phyloP scores from a whole-genome alignment of 768 basidiomycete species.

The Dentipellis fragilis region DNA sequence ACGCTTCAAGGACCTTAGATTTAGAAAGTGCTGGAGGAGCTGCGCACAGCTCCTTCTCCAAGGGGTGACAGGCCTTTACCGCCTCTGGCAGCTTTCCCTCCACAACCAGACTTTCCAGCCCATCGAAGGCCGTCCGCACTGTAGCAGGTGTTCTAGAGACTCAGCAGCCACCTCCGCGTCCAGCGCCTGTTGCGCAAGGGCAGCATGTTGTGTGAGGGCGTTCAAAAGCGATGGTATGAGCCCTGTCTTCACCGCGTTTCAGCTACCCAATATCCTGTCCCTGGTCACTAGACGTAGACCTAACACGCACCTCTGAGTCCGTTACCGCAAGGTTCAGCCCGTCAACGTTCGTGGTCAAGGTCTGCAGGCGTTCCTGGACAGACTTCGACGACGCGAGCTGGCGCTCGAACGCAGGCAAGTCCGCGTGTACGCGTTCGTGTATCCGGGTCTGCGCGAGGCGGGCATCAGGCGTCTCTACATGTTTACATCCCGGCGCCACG shows the following conservation, averaged over 20 bases:
- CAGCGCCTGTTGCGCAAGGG: conserved; percentile 50
- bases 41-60: conserved; percentile 35
- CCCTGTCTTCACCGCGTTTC: conserved; percentile 42
- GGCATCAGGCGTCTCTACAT: too few species aligned
- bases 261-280: background rate
- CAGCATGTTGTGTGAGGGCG: conserved; percentile 47
- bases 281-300: background rate
- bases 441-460: conserved; percentile 42
- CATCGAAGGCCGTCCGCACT: conserved; percentile 38
- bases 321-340: conserved; percentile 40
- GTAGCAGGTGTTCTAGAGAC: conserved; percentile 44
- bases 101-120: conserved; percentile 36
- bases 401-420: conserved; percentile 52
- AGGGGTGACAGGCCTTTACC: conserved; percentile 29
- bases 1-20: conserved; percentile 41
- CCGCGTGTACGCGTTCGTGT: conserved; percentile 59
- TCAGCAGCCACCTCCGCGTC: conserved; percentile 43
- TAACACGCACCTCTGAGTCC: conserved; percentile 43
- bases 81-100: conserved; percentile 59
- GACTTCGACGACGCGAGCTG: conserved; percentile 55
- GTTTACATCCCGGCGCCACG: conserved; percentile 1
- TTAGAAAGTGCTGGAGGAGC: conserved; percentile 42
- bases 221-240: conserved; percentile 50
- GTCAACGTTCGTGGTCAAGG: conserved; percentile 45
- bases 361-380: conserved; percentile 47